Conservation (phyloP, 495 filamentous ascomycete species). For the Elaphomyces granulatus region DNA sequence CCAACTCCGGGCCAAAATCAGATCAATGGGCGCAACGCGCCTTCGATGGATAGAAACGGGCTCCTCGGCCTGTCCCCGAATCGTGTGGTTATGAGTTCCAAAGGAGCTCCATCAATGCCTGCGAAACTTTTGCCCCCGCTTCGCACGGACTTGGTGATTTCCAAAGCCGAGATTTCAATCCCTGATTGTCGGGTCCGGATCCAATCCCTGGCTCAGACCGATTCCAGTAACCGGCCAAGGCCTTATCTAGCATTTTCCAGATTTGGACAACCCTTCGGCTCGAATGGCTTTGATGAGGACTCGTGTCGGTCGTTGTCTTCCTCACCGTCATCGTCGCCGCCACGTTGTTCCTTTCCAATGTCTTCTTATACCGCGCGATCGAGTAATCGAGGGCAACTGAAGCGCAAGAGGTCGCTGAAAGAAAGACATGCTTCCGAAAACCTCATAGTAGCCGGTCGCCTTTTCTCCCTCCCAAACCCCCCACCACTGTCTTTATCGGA, state of each 20-base stretch:
- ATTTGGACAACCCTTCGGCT: neutral
- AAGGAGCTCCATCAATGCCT: too few species aligned
- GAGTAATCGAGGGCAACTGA: neutral
- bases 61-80: too few species aligned
- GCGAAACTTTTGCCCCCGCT: too few species aligned
- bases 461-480: neutral
- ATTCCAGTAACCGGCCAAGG: neutral
- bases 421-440: neutral
- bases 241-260: neutral
- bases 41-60: too few species aligned
- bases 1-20: too few species aligned
- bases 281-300: neutral
- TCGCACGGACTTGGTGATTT: neutral
- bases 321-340: neutral
- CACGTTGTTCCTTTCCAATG: neutral
- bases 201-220: neutral
- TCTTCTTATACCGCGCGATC: neutral
- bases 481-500: neutral
- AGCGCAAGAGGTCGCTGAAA: neutral
- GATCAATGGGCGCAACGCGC: too few species aligned
- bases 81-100: too few species aligned
- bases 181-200: neutral
- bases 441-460: neutral
- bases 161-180: neutral
- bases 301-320: neutral